Percentiles rank a stretch among this genome's conserved stretches.
phyloP scores from a whole-genome alignment of 306 rosid species.

The Trichosanthes cucumerina region DNA sequence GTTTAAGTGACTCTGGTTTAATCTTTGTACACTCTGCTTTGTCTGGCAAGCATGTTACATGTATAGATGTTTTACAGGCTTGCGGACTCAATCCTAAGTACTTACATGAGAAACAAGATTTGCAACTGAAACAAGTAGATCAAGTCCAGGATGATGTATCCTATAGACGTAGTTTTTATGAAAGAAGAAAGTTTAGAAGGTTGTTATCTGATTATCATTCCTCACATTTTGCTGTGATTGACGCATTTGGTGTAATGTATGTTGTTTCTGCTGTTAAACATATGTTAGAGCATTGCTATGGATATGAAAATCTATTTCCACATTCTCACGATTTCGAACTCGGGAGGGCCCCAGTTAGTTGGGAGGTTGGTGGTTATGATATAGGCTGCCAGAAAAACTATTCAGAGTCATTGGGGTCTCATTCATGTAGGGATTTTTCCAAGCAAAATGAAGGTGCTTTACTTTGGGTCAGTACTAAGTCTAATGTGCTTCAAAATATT shows the following conservation, averaged over 20 bases:
- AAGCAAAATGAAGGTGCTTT: conserved; percentile 20
- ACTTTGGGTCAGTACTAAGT: conserved; percentile 21
- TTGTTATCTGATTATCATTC: conserved; percentile 66
- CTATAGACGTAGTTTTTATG: conserved; percentile 20
- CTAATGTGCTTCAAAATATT: conserved; percentile 23
- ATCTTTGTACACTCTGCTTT: conserved; percentile 53
- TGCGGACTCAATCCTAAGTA: conserved; percentile 34
- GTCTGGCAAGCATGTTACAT: conserved; percentile 62
- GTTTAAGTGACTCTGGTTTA: conserved; percentile 65
- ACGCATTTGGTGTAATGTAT: conserved; percentile 70
- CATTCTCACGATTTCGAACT: conserved; percentile 38
- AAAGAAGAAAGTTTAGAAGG: conserved; percentile 49
- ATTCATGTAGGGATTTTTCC: conserved; percentile 17
- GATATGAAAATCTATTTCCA: conserved; percentile 47
- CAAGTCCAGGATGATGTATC: conserved; percentile 24
- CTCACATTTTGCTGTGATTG: conserved; percentile 64
- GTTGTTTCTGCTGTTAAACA: conserved; percentile 35
- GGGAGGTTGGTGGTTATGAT: conserved; percentile 75
- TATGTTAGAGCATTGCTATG: conserved; percentile 26
- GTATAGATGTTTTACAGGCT: conserved; percentile 45
- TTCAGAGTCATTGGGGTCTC: conserved; percentile 25
- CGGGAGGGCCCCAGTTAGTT: conserved; percentile 60
- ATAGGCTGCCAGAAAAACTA: conserved; percentile 44
- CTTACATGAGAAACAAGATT: conserved; percentile 16
- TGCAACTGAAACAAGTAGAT: conserved; percentile 22